phyloP scores from a whole-genome alignment of 1,139 yeast species.

The Saccharomyces hybrid region DNA sequence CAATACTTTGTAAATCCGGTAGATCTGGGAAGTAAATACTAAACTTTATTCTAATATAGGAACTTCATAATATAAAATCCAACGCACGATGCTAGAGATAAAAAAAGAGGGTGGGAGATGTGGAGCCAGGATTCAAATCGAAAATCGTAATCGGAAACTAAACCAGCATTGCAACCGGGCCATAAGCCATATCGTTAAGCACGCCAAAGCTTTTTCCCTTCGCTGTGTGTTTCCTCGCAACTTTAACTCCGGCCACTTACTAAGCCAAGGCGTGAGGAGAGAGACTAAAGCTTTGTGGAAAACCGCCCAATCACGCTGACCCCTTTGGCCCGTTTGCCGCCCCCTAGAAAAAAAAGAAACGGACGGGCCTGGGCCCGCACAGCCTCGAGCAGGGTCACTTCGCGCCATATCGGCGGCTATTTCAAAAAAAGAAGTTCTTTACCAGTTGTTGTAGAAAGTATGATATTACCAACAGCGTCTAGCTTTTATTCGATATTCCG shows the following conservation, averaged over 20 bases:
- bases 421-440: not conserved
- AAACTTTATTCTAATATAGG: not conserved
- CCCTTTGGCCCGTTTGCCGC: not conserved
- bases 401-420: not conserved
- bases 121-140: not conserved
- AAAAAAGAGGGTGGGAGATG: constrained; percentile 1
- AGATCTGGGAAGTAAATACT: not conserved
- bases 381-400: not conserved
- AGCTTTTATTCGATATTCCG: not conserved
- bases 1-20: not conserved
- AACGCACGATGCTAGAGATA: not conserved
- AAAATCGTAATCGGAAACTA: not conserved
- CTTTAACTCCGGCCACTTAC: not conserved
- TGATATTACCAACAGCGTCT: not conserved
- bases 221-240: not conserved
- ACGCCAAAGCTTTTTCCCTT: not conserved
- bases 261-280: not conserved
- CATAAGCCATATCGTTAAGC: not conserved
- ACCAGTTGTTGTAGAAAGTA: not conserved
- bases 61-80: not conserved
- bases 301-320: not conserved
- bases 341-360: not conserved
- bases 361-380: not conserved
- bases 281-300: not conserved
- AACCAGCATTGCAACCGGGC: not conserved